Evolutionary conservation across 202 grass and related monocot genomes (phyloP).

Genomic region (Dendrocalamus latiflorus): DNA sequence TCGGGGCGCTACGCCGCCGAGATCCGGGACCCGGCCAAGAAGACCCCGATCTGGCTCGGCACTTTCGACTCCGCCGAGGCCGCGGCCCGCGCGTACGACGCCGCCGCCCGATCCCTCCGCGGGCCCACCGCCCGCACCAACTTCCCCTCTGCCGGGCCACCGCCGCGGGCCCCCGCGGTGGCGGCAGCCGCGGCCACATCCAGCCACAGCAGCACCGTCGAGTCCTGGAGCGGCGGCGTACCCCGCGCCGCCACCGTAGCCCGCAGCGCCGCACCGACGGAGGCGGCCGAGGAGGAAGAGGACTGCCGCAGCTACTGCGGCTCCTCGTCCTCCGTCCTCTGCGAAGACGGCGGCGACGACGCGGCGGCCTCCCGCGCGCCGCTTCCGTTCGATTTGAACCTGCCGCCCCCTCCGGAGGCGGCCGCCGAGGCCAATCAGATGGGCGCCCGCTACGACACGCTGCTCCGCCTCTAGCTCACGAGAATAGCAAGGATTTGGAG

Average conservation of each 20-base stretch:
- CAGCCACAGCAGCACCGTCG: conserved; percentile 77
- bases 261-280: conserved; percentile 22
- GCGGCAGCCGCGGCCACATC: conserved; percentile 46
- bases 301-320: conserved; percentile 81
- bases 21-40: conserved; percentile 80
- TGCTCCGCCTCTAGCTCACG: no score
- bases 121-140: conserved; percentile 64
- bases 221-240: conserved; percentile 54
- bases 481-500: no score
- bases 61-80: conserved; percentile 82
- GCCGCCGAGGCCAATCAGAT: conserved; percentile 41
- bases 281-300: conserved; percentile 23
- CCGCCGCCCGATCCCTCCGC: conserved; percentile 53
- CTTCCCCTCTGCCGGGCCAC: conserved; percentile 29
- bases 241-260: conserved; percentile 26
- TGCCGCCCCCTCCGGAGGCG: conserved; percentile 51
- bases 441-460: conserved; percentile 46
- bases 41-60: conserved; percentile 88
- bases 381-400: conserved; percentile 74
- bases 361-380: conserved; percentile 40
- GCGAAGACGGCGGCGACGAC: conserved; percentile 37
- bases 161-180: not conserved
- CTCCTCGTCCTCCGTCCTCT: conserved; percentile 69
- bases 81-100: conserved; percentile 75
- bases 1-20: conserved; percentile 78